phyloP scores from a whole-genome alignment of 768 basidiomycete genomes.

The Boletus sensibilis region DNA sequence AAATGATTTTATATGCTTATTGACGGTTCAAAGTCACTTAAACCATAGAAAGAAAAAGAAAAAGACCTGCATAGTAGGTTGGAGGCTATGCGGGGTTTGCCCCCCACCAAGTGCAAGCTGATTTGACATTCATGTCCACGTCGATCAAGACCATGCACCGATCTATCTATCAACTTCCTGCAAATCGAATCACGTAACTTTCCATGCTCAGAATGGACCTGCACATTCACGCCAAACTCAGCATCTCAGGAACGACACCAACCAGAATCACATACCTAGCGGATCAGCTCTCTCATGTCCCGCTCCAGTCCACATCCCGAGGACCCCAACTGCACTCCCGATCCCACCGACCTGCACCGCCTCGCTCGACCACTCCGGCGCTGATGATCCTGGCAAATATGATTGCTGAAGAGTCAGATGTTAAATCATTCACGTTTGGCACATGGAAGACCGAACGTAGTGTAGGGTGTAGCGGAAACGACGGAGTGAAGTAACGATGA shows the following conservation, averaged over 20 bases:
- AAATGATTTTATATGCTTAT: too few relatives aligned
- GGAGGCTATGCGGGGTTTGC: too few relatives aligned
- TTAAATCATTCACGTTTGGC: not conserved
- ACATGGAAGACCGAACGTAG: not conserved
- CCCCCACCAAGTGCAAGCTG: not conserved
- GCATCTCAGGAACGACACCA: not conserved
- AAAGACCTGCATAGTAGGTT: not conserved
- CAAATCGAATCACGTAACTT: constrained; percentile 30
- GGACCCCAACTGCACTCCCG: constrained; percentile 50
- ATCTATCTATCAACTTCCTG: not conserved
- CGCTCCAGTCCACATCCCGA: constrained; percentile 58
- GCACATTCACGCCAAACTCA: not conserved
- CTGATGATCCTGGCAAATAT: constrained; percentile 28
- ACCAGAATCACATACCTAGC: constrained; percentile 34
- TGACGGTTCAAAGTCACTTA: too few relatives aligned
- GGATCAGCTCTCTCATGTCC: constrained; percentile 45
- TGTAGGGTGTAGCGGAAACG: too few relatives aligned
- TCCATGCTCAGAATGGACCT: constrained; percentile 48
- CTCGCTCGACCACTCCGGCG: constrained; percentile 52
- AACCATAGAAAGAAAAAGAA: not conserved
- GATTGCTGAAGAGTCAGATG: constrained; percentile 24
- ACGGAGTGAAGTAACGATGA: not conserved
- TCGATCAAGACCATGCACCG: not conserved
- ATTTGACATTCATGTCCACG: not conserved
- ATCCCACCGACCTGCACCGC: constrained; percentile 57